These are phyloP conservation scores for Mediolabrus comicus DNA, from an alignment of 108 stramenopile genomes.

Conservation along the genomic window DNA sequence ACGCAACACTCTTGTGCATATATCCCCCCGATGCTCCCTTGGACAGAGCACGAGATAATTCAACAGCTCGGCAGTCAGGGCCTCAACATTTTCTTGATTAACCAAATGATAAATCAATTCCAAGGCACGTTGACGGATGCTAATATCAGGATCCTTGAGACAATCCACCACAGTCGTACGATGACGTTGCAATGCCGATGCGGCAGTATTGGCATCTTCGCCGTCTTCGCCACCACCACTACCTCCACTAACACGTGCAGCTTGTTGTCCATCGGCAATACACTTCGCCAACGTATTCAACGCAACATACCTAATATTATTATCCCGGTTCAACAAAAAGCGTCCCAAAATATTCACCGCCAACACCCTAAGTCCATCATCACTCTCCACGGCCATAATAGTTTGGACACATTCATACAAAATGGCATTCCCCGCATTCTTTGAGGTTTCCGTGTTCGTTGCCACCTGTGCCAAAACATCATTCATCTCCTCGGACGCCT, in stretches of 20 bases:
- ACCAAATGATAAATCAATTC: conserved; percentile 97
- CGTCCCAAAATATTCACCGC: conserved; percentile 98
- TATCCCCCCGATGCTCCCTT: conserved; percentile 87
- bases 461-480: conserved; percentile 99
- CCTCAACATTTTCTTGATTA: conserved; percentile 86
- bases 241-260: conserved; percentile 2
- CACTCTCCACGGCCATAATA: conserved; percentile 95
- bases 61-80: conserved; percentile 92
- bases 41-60: conserved; percentile 98
- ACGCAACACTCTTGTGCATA: conserved; percentile 84
- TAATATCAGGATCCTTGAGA: conserved; percentile 98
- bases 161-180: conserved; percentile 95
- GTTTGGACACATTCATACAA: conserved; percentile 99
- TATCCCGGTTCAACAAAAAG: conserved; percentile 97
- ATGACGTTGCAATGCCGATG: conserved; percentile 90
- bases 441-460: conserved; percentile 97
- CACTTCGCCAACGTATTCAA: conserved; percentile 89
- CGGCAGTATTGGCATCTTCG: conserved; percentile 62
- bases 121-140: conserved; percentile 97
- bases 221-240: conserved; percentile 21
- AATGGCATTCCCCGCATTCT: conserved; percentile 99
- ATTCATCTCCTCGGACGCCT: conserved; percentile 92
- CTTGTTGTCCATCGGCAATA: conserved; percentile 58
- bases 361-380: conserved; percentile 94
- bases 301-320: conserved; percentile 99